Evolutionary conservation across 352 stramenopile species (phyloP), one percentile per base, ranked within the genome.

Genomic region (Aphanomyces cochlioides): DNA sequence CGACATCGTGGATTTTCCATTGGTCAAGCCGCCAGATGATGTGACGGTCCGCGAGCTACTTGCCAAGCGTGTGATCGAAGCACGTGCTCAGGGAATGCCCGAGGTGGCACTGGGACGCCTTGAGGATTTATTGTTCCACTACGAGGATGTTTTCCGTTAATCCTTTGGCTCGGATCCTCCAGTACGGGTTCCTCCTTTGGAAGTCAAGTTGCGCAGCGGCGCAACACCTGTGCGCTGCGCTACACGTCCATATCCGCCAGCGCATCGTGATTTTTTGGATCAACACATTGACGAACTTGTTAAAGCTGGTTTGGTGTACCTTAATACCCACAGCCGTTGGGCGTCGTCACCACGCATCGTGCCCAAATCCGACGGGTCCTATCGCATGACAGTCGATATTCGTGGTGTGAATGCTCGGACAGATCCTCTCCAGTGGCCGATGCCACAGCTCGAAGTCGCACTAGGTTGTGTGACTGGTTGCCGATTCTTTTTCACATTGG

Each of bases 381-480:
- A 28, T 28, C 28, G 28, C 28, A 28, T 28, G 63, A 77, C 74
- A 1, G 69, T 77, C n/a, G 67, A 77, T n/a, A 69, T 47, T 2
- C 38, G 72, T n/a, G 10, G 10, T n/a, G 43, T 77, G 1, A 79
- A 79, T 38, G 65, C 72, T 15, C 15, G 66, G 2, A 79, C 61
- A 1, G 72, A 73, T 19, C 12, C 28, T 59, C 5, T 76, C 72
- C 66, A 36, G n/a, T 74, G 67, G 72, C 66, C 72, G 1, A 74
- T 77, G 72, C 67, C 67, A 3, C 12, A 65, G 3, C 4, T 74
- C 2, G 72, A 34, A 50, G 43, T 50, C 43, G 43, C 43, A 12
- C 43, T 75, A 3, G 56, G n/a, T 34, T 39, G 37, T 12, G 6
- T 72, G 3, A 66, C 56, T 43, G 53, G 54, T 12, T 56, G 61